Evolutionary conservation across 306 rosid species (phyloP).

Genomic region (Trifolium fragiferum): DNA sequence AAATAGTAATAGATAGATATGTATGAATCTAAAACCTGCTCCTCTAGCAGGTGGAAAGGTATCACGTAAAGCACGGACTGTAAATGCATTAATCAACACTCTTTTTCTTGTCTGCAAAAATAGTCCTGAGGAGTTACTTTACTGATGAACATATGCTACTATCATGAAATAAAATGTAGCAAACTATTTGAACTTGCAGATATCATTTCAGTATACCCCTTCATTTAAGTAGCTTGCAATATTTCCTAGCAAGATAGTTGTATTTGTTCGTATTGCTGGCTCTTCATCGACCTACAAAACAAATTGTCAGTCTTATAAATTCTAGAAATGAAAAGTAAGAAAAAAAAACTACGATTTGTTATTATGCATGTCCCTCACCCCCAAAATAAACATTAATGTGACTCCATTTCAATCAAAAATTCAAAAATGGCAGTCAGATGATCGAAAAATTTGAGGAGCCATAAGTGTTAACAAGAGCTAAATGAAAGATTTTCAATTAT

Average conservation of each 20-base stretch:
- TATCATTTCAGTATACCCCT: constrained; percentile 70
- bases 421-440: constrained; percentile 15
- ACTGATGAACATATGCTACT: constrained; percentile 33
- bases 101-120: constrained; percentile 91
- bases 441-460: constrained; percentile 18
- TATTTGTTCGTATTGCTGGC: constrained; percentile 94
- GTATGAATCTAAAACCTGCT: constrained; percentile 73
- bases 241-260: constrained; percentile 94
- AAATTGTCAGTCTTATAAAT: constrained; percentile 31
- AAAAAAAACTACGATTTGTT: neutral
- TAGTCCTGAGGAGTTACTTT: constrained; percentile 42
- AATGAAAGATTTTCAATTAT: constrained; percentile 30
- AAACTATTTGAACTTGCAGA: constrained; percentile 36
- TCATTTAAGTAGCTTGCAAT: constrained; percentile 89
- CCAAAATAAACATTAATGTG: neutral
- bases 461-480: neutral
- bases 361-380: neutral
- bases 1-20: constrained; percentile 13
- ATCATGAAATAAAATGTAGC: constrained; percentile 32
- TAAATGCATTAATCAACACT: constrained; percentile 97
- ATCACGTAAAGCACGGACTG: constrained; percentile 98
- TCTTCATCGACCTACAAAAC: constrained; percentile 94
- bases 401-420: constrained; percentile 18
- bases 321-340: constrained; percentile 18
- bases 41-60: constrained; percentile 96